Base-by-base conservation (phyloP, 225 moss, liverwort and hornwort species). In the Anthoceros angustus region DNA sequence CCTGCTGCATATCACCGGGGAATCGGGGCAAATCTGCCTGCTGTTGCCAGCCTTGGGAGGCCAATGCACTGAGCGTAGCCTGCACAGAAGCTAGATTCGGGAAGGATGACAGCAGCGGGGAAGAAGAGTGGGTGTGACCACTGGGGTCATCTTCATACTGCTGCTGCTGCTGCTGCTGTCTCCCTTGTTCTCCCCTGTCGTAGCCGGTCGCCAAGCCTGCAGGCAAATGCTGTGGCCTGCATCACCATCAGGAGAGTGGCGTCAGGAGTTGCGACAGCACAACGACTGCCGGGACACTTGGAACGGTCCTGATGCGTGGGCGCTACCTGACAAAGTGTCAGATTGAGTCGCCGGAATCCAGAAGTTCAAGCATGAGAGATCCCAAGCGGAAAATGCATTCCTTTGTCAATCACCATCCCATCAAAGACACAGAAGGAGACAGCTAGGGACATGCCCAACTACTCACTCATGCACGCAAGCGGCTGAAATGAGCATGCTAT, bases 1-100 rank as follows among this genome's bases (percentile, higher is more conserved):
- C 55, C 55, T 55, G 55, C 55, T 55, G 55, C 55, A 55, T 55
- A 55, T 55, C 55, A 55, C 55, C 14, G 16, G 55, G 4, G 18
- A 46, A 46, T 16, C 16, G 45, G 16, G 45, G 16, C 45, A 46
- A 46, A 16, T 16, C 45, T 46, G 16, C 55, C 55, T 55, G 55
- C 55, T 55, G 55, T 23, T 55, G 55, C 55, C 55, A 55, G 14
- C 55, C n/a, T 0, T 55, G 55, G 55, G 55, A 55, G 7, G 55
- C 5, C 14, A 55, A 20, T 20, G 55, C 55, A 20, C 55, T 55
- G 16, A 55, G n/a, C 55, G 55, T 18, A 15, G 55, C 55, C 23
- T 55, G 55, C 7, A 55, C 55, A 20, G 55, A 55, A 18, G 55
- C 55, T 55, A 55, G 55, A 20, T 23, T 55, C 55, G 55, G 55